Evolutionary conservation across 345 rosid genomes (phyloP).

Genomic region (Lepidium africanum): DNA sequence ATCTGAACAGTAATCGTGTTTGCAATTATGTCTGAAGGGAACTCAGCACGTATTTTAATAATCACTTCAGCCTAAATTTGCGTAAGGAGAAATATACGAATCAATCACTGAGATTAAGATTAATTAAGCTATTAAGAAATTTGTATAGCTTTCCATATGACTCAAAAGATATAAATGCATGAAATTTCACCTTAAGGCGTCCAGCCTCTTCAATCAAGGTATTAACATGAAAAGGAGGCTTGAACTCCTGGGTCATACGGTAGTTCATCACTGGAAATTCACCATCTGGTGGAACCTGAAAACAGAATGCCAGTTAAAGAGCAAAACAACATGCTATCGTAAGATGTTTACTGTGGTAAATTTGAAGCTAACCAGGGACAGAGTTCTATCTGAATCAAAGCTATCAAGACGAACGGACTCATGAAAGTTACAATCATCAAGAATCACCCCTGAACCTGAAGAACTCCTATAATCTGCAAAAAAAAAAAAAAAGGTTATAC

Average conservation of each 20-base stretch:
- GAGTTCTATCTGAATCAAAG: conserved; percentile 81
- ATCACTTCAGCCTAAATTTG: conserved; percentile 81
- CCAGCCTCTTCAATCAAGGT: conserved; percentile 97
- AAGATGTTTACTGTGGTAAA: background rate
- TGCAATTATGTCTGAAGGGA: conserved; percentile 69
- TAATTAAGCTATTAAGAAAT: background rate
- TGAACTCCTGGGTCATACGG: conserved; percentile 98
- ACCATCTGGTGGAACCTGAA: conserved; percentile 96
- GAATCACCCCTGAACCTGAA: conserved; percentile 77
- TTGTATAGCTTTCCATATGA: background rate
- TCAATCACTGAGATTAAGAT: background rate
- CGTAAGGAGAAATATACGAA: conserved; percentile 9
- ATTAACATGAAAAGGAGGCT: conserved; percentile 92
- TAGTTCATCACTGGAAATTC: conserved; percentile 99
- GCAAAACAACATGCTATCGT: background rate
- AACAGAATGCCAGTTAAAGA: conserved; percentile 16
- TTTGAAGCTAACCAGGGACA: conserved; percentile 65
- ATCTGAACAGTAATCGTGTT: conserved; percentile 77
- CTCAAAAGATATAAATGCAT: background rate
- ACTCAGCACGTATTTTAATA: conserved; percentile 78
- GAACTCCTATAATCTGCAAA: conserved; percentile 79
- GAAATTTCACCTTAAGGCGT: conserved; percentile 54
- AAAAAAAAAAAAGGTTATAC: conserved; percentile 10
- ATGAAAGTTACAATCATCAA: conserved; percentile 98
- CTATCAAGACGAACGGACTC: conserved; percentile 95